Base-by-base conservation (phyloP, 2,329 filamentous ascomycete genomes). In the Colletotrichum theobromicola region DNA sequence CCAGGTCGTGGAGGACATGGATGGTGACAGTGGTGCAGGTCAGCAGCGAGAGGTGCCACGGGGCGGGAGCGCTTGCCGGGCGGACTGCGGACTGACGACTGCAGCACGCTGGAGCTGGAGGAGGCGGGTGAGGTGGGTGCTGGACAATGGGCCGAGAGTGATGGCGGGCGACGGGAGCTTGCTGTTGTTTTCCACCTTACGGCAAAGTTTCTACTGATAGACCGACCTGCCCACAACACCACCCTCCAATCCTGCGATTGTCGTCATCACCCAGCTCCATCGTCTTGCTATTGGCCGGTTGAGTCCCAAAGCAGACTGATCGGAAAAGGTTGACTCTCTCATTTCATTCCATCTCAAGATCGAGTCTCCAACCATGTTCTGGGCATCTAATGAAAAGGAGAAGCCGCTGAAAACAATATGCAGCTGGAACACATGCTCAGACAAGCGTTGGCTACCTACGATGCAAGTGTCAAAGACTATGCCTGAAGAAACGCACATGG, bases 231-330 rank as follows among this genome's bases (percentile, higher is more conserved):
- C 57, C 28, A 60, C 57, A 26, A 30, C 18, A 60, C 57, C 65
- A 69, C 66, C 58, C 57, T 70, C 37, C 34, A 61, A 28, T 53
- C 61, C 67, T 55, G 66, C 66, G 30, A 65, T 66, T 35, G 67
- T 71, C 71, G 67, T 71, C 71, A 74, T 66, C 71, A 62, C 35
- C 42, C 53, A 21, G 60, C 35, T 30, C 26, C 61, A 16, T 66
- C n/a, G n/a, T 24, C 63, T 21, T 55, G 34, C 18, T 32, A 62
- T 62, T 37, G 58, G 58, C 58, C 1, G 15, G 30, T 5, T 15
- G 21, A 21, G 16, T 61, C 58, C 35, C n/a, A 15, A 15, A 34
- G n/a, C 28, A 32, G 32, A 35, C 7, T 61, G 26, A 30, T 34
- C 30, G 28, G 58, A 34, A 24, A 15, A 30, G 30, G 8, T 61